Percentiles rank a stretch among this genome's conserved stretches.
These are phyloP conservation scores for Gastrolobium bilobum DNA, from an alignment of 306 rosid species.

Conservation along the genomic window DNA sequence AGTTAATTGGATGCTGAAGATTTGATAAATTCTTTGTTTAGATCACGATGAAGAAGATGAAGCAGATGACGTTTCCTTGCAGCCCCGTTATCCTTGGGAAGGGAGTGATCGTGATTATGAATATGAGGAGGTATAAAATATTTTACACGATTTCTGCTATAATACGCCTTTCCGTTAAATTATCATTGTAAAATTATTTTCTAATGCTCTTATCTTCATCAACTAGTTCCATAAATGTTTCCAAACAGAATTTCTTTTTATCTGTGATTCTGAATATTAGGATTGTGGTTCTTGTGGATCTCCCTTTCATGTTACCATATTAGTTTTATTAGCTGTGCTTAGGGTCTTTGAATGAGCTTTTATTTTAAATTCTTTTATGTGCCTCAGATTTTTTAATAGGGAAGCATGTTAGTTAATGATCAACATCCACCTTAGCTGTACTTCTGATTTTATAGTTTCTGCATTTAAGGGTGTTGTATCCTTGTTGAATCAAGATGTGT, in stretches of 20 bases:
- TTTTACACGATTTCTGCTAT: slow-evolving; percentile 19
- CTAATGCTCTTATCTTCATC: not conserved
- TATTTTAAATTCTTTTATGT: not conserved
- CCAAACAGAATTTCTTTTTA: slow-evolving; percentile 3
- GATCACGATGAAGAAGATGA: slow-evolving; percentile 76
- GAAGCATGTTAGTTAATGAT: slow-evolving; percentile 5
- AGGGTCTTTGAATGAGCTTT: slow-evolving; percentile 14
- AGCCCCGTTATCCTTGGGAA: slow-evolving; percentile 85
- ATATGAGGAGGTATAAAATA: slow-evolving; percentile 80
- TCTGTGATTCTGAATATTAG: not conserved
- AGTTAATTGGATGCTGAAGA: not conserved
- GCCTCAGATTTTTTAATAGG: not conserved
- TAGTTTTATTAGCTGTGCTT: not conserved
- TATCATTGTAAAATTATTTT: not conserved
- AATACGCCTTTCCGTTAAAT: not conserved
- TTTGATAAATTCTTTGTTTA: slow-evolving; percentile 37
- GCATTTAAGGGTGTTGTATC: not conserved
- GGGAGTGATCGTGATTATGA: slow-evolving; percentile 89
- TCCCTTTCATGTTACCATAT: not conserved
- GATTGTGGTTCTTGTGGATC: slow-evolving; percentile 14
- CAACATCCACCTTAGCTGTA: not conserved
- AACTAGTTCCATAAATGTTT: slow-evolving; percentile 2
- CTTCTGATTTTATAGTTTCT: slow-evolving; percentile 10
- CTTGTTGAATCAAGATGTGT: slow-evolving; percentile 6
- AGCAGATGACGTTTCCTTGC: slow-evolving; percentile 58